These are phyloP conservation scores for Xylariaceae sp. DNA, from an alignment of 2,329 filamentous ascomycete species.

Conservation along the genomic window DNA sequence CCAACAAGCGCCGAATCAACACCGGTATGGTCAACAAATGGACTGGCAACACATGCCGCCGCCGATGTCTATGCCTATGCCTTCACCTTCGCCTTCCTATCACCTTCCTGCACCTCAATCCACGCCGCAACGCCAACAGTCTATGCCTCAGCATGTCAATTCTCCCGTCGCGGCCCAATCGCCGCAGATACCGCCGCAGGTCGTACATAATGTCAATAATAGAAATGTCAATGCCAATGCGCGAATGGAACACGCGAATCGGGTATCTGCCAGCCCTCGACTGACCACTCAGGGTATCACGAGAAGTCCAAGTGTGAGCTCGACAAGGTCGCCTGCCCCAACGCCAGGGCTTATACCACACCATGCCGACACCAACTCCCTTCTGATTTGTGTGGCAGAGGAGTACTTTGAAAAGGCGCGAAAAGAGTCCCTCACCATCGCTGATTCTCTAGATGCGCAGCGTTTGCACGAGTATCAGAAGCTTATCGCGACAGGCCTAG, in stretches of 20 bases:
- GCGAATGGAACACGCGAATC: conserved; percentile 32
- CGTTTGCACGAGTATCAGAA: conserved; percentile 70
- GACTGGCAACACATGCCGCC: conserved; percentile 34
- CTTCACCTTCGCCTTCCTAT: conserved; percentile 53
- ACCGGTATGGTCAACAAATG: conserved; percentile 39
- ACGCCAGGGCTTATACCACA: conserved; percentile 46
- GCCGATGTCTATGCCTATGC: conserved; percentile 28
- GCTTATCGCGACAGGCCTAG: conserved; percentile 71
- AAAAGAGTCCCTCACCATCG: conserved; percentile 51
- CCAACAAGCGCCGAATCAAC: conserved; percentile 40
- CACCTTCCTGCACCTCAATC: conserved; percentile 13
- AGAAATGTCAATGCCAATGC: conserved; percentile 22
- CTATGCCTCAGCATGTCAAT: conserved; percentile 27
- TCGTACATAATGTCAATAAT: conserved; percentile 25
- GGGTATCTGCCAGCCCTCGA: conserved; percentile 38
- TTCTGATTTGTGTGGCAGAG: conserved; percentile 73
- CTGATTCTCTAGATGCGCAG: conserved; percentile 51
- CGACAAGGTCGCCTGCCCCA: conserved; percentile 36
- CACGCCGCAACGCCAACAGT: conserved; percentile 12
- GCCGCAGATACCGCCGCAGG: conserved; percentile 31
- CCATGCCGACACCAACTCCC: conserved; percentile 53
- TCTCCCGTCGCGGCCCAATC: conserved; percentile 34
- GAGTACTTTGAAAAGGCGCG: conserved; percentile 74
- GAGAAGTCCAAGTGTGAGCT: conserved; percentile 39
- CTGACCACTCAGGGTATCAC: conserved; percentile 32